Conservation (phyloP, 83 land plant genomes). For the Larix sibirica region DNA sequence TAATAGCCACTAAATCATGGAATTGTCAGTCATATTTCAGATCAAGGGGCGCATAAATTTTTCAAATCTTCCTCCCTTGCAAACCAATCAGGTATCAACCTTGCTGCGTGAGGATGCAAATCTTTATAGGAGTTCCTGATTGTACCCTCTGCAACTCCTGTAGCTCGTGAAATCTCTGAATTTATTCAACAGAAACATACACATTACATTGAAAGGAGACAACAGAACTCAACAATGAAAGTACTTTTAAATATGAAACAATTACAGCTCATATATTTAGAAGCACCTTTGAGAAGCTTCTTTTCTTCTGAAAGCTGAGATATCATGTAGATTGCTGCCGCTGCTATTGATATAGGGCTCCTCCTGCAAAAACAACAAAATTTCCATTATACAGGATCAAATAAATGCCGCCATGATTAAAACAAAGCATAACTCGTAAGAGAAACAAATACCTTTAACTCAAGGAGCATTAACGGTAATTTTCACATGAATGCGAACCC, state of each 20-base stretch:
- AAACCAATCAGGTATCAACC: constrained; percentile 65
- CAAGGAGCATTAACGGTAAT: no score
- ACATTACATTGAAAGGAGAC: background rate
- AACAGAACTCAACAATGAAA: background rate
- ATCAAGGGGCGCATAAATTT: constrained; percentile 48
- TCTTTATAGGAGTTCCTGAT: constrained; percentile 73
- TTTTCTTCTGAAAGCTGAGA: constrained; percentile 85
- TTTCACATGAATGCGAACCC: no score
- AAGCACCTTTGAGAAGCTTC: constrained; percentile 69
- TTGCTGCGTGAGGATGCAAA: constrained; percentile 63
- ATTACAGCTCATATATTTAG: background rate
- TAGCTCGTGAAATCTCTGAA: constrained; percentile 67
- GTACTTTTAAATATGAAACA: background rate
- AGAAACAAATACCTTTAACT: no score
- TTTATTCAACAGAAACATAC: background rate
- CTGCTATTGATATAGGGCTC: constrained; percentile 82
- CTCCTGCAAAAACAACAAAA: constrained; percentile 51
- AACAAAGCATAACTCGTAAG: no score
- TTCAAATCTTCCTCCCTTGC: constrained; percentile 66
- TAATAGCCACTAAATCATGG: background rate
- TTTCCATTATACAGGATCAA: no score
- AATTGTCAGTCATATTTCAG: no score
- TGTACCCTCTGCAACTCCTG: constrained; percentile 84
- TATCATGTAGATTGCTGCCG: constrained; percentile 86
- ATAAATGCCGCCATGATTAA: no score